Evolutionary conservation across 768 basidiomycete species (phyloP), one percentile per base, ranked within the genome.

Genomic region (Floccularia luteovirens): DNA sequence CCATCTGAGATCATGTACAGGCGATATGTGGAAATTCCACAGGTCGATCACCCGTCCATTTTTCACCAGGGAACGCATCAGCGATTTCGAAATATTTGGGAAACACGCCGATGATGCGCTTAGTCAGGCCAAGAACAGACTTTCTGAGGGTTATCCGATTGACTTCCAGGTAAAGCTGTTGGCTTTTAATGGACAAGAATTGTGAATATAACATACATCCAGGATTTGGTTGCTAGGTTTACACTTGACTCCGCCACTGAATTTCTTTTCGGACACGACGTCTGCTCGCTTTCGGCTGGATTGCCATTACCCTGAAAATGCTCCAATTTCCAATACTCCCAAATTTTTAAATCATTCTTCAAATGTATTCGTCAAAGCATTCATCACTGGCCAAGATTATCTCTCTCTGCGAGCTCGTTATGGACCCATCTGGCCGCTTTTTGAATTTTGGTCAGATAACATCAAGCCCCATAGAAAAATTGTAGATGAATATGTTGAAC

Each of bases 1-100:
- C 39, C 13, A 23, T 11, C 21, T 6, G 30, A 23, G 12, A 21
- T 20, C 28, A 14, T 14, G 11, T n/a, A 22, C 28, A 76, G 77
- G 76, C 19, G 72, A 78, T 0, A 67, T 74, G 57, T 83, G 82
- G 82, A 82, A 78, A 50, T 72, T 79, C 48, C 79, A 83, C 50
- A 72, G 81, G 10, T 50, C 67, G 2, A 77, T 84, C 63, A 76
- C 79, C 1, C 74, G 82, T 1, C 81, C 81, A 0, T 84, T 82
- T 62, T 83, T 85, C 59, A 71, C 54, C 44, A 67, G 65, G 23
- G 80, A 82, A 14, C 60, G 69, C 38, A 71, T 79, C 23, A 70
- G 68, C 31, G 71, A 79, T 49, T 81, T 79, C 43, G 74, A 78
- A 17, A 72, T 73, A 27, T 79, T 80, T 48, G 75, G 72, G 42